phyloP scores from a whole-genome alignment of 805 yeast species.

The Komagataella pastoris region DNA sequence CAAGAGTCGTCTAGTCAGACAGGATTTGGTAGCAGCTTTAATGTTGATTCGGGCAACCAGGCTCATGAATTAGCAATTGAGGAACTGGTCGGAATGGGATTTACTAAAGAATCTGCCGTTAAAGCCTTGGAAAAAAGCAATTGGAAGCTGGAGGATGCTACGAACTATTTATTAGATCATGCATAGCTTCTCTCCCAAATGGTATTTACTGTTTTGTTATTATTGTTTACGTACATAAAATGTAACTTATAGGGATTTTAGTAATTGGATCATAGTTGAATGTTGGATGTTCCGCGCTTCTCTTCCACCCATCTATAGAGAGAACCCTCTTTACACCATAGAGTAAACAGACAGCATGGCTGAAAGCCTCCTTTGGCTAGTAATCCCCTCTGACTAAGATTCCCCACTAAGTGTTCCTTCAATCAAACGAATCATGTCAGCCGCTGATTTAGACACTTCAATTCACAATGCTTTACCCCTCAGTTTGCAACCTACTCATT shows the following conservation, averaged over 20 bases:
- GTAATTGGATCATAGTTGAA: neutral
- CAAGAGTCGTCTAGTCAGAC: conserved; percentile 3
- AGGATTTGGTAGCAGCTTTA: neutral
- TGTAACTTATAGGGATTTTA: neutral
- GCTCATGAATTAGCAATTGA: conserved; percentile 40
- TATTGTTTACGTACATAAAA: neutral
- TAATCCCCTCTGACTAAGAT: neutral
- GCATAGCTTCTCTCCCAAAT: conserved; percentile 23
- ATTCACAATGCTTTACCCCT: conserved; percentile 9
- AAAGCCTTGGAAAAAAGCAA: conserved; percentile 55
- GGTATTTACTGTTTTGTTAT: neutral
- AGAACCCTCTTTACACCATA: too few species aligned
- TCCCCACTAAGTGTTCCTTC: neutral
- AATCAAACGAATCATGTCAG: neutral
- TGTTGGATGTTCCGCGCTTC: neutral
- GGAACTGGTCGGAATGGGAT: conserved; percentile 87
- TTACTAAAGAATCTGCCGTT: conserved; percentile 47
- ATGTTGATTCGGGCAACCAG: conserved; percentile 7
- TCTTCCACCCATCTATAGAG: too few species aligned
- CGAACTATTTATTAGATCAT: conserved; percentile 67
- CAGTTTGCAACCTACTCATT: conserved; percentile 60
- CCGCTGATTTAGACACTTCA: neutral
- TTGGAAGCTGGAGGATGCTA: conserved; percentile 79
- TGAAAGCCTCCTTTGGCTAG: neutral
- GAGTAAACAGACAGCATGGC: neutral